Evolutionary conservation across 345 rosid genomes (phyloP).

Genomic region (Triadica sebifera): DNA sequence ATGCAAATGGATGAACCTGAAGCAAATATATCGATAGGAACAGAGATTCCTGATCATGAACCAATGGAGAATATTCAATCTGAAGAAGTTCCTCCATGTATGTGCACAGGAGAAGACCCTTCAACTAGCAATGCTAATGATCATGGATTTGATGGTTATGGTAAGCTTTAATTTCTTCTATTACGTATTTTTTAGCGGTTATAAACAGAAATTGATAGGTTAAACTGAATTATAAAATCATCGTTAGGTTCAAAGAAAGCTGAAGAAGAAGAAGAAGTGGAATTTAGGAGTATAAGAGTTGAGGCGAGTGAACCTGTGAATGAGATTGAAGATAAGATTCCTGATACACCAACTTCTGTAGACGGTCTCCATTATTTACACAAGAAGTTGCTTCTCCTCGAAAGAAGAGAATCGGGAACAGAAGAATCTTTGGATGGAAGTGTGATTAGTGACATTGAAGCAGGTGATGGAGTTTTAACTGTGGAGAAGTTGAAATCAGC

Average conservation of each 20-base stretch:
- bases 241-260: conserved; percentile 31
- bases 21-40: conserved; percentile 75
- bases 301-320: conserved; percentile 34
- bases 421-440: conserved; percentile 77
- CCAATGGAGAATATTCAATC: conserved; percentile 45
- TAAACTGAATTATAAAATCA: conserved; percentile 1
- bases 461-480: conserved; percentile 46
- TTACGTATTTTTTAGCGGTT: neutral
- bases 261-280: conserved; percentile 47
- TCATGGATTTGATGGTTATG: conserved; percentile 24
- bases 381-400: conserved; percentile 51
- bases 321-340: conserved; percentile 56
- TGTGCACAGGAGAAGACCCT: conserved; percentile 21
- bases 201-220: neutral
- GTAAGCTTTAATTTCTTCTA: conserved; percentile 31
- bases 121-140: conserved; percentile 26
- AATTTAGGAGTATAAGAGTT: conserved; percentile 42
- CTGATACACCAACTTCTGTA: conserved; percentile 53
- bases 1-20: conserved; percentile 56
- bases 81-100: conserved; percentile 28
- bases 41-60: conserved; percentile 84
- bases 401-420: conserved; percentile 45
- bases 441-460: conserved; percentile 51
- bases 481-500: conserved; percentile 64
- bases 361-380: conserved; percentile 58